phyloP scores from a whole-genome alignment of 805 yeast species.

The Barnettozyma californica region DNA sequence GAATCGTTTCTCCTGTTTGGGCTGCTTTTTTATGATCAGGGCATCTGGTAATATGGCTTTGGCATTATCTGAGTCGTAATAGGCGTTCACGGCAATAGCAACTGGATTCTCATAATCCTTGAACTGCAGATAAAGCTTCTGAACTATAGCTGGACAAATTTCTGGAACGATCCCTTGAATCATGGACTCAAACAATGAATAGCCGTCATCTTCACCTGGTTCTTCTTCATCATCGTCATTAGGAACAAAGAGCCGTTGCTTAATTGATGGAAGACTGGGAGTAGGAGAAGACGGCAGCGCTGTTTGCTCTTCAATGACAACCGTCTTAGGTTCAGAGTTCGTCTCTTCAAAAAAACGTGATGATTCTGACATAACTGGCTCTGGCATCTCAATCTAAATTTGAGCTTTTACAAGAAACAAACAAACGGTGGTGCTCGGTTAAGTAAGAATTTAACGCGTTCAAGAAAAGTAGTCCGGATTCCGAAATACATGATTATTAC shows the following conservation, averaged over 20 bases:
- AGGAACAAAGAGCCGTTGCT: slow-evolving; percentile 11
- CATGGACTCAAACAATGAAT: slow-evolving; percentile 26
- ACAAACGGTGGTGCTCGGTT: background rate
- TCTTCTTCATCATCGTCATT: slow-evolving; percentile 14
- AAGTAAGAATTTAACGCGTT: too few relatives aligned
- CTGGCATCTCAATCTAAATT: background rate
- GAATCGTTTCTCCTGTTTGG: background rate
- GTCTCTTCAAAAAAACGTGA: slow-evolving; percentile 15
- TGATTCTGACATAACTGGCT: slow-evolving; percentile 6
- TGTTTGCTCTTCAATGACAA: background rate
- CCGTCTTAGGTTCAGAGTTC: background rate
- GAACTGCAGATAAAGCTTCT: slow-evolving; percentile 26
- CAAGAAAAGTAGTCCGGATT: too few relatives aligned
- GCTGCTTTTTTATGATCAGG: background rate
- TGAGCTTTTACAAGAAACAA: background rate
- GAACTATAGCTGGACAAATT: slow-evolving; percentile 21
- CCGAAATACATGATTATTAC: background rate
- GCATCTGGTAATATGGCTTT: background rate
- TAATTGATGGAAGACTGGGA: background rate
- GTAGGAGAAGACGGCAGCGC: slow-evolving; percentile 1
- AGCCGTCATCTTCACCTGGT: slow-evolving; percentile 9
- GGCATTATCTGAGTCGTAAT: slow-evolving; percentile 19
- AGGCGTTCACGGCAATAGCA: slow-evolving; percentile 35
- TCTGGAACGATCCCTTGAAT: slow-evolving; percentile 32
- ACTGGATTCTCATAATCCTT: slow-evolving; percentile 25